These are phyloP conservation scores for Rubus idaeus DNA, from an alignment of 306 rosid species.

Conservation along the genomic window DNA sequence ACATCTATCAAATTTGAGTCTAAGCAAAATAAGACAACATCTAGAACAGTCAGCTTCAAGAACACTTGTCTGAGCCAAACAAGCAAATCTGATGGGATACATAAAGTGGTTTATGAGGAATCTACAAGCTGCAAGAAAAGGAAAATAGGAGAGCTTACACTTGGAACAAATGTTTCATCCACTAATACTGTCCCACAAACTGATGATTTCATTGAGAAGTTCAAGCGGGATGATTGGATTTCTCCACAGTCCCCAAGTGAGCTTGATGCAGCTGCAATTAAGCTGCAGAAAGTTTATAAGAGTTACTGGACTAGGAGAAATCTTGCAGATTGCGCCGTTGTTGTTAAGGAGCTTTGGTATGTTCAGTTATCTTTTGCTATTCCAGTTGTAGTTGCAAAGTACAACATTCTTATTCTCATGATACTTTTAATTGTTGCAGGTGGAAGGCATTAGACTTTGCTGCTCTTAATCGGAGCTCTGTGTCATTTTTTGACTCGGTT, in stretches of 20 bases:
- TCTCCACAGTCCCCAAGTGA: conserved; percentile 22
- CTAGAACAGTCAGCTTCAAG: conserved; percentile 39
- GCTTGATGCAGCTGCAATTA: conserved; percentile 55
- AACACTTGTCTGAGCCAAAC: conserved; percentile 24
- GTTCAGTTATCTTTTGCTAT: conserved; percentile 17
- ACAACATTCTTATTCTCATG: not conserved
- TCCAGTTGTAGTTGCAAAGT: not conserved
- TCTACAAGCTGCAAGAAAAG: conserved; percentile 34
- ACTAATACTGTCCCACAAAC: conserved; percentile 11
- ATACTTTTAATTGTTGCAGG: conserved; percentile 37
- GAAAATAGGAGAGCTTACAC: conserved; percentile 35
- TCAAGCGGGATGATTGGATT: conserved; percentile 20
- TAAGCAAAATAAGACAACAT: conserved; percentile 26
- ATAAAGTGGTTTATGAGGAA: conserved; percentile 30
- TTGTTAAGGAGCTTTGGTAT: conserved; percentile 74
- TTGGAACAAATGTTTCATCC: conserved; percentile 39
- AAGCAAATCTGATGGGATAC: conserved; percentile 23
- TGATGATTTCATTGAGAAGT: conserved; percentile 11
- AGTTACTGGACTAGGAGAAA: conserved; percentile 65
- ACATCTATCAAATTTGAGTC: conserved; percentile 34
- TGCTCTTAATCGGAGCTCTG: conserved; percentile 42
- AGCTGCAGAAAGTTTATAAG: conserved; percentile 74
- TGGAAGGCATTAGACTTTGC: conserved; percentile 79
- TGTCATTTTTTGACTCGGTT: conserved; percentile 51
- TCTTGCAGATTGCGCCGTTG: conserved; percentile 71